These are phyloP conservation scores for Aspergillus pseudoglaucus DNA, from an alignment of 2,329 filamentous ascomycete species.

Conservation along the genomic window DNA sequence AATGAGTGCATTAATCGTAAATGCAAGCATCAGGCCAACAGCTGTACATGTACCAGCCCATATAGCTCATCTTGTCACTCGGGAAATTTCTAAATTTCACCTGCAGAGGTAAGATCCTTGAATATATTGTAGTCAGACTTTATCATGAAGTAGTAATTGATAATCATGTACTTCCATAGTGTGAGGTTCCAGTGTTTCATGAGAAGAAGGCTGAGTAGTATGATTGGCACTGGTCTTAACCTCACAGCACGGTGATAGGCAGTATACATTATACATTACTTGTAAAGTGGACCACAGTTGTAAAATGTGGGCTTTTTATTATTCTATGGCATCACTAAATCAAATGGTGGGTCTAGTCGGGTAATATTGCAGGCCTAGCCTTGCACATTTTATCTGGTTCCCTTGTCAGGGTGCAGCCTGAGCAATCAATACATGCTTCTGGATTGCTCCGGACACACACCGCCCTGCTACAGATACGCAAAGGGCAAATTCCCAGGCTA, in stretches of 20 bases:
- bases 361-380: not conserved
- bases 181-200: not conserved
- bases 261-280: not conserved
- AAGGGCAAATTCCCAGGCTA: too few species aligned
- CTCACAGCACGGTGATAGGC: not conserved
- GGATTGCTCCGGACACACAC: too few species aligned
- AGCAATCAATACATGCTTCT: too few species aligned
- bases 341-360: not conserved
- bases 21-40: too few species aligned
- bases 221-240: not conserved
- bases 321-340: too few species aligned
- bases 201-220: not conserved
- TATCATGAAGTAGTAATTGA: not conserved
- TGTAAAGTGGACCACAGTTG: not conserved
- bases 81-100: not conserved
- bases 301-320: not conserved
- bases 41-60: too few species aligned
- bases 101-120: not conserved
- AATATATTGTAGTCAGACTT: not conserved
- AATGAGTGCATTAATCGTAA: too few species aligned
- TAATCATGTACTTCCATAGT: not conserved
- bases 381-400: not conserved
- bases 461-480: too few species aligned
- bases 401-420: not conserved
- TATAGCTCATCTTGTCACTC: not conserved